These are phyloP conservation scores for Thielaviopsis cerberus DNA, from an alignment of 2,329 filamentous ascomycete genomes.

Conservation along the genomic window DNA sequence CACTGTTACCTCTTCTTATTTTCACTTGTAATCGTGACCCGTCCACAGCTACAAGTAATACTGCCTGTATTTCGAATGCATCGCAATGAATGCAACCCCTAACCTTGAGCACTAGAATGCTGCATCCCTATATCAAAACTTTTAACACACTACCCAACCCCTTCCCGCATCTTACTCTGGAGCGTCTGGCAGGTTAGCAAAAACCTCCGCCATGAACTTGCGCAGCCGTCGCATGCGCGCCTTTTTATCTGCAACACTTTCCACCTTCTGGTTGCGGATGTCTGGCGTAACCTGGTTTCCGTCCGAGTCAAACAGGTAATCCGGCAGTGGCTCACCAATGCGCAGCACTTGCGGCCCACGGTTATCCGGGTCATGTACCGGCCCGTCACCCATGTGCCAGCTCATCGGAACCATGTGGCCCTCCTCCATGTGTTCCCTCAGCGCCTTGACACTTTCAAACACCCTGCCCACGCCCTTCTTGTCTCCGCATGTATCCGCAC, in stretches of 20 bases:
- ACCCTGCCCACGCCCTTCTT: neutral
- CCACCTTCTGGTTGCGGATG: constrained; percentile 30
- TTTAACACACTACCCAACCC: too few relatives aligned
- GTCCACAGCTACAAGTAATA: neutral
- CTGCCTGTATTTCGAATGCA: too few relatives aligned
- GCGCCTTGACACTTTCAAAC: constrained; percentile 16
- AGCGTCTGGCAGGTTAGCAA: constrained; percentile 25
- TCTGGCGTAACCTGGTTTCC: constrained; percentile 42
- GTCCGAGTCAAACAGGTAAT: constrained; percentile 31
- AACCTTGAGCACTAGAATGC: neutral
- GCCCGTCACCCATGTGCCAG: constrained; percentile 44
- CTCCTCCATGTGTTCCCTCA: constrained; percentile 33
- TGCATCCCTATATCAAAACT: too few relatives aligned
- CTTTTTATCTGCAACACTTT: constrained; percentile 27
- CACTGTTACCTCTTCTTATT: neutral
- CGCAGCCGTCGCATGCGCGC: constrained; percentile 27
- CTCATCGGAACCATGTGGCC: constrained; percentile 32
- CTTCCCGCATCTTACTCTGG: constrained; percentile 20
- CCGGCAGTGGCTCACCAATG: constrained; percentile 20
- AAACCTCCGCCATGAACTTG: constrained; percentile 24
- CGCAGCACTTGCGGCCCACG: constrained; percentile 11
- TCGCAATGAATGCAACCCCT: neutral
- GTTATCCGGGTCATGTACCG: constrained; percentile 14
- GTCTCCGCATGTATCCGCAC: constrained; percentile 11
- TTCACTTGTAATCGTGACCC: neutral